Evolutionary conservation across 2,329 filamentous ascomycete genomes (phyloP), one percentile per base, ranked within the genome.

Genomic region (Drechslerella dactyloides): DNA sequence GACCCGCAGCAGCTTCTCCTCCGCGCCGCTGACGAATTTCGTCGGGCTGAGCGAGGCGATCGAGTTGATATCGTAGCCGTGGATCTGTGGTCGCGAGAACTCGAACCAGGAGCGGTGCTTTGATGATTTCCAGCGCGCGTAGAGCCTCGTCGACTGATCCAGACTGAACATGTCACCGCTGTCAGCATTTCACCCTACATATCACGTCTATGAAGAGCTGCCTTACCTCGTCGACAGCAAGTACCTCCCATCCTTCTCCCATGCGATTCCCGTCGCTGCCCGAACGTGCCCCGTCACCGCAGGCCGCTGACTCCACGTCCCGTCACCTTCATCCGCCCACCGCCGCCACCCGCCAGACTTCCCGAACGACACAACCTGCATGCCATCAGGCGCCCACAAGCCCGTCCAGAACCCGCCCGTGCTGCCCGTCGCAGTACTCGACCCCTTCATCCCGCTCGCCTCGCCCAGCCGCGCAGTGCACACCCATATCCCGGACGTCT

Each of bases 31-130:
- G 21, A 97, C 89, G 78, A 99, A 99, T 75, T 89, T 89, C 6
- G 86, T 84, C 6, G 85, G 80, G 6, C 86, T 87, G 3, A 97
- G 83, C 0, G 87, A 85, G 77, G 92, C 90, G 74, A 97, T 88
- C 79, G 94, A 97, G 82, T 97, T 99, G 61, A 99, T 84, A 79
- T 99, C 93, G 79, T 99, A 99, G 40, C 94, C 94, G 79, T 99
- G 94, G 74, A 99, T 99, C 79, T 99, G 94, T 2, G 94, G 94
- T 55, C 94, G 85, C 0, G 93, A 89, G 82, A 97, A 92, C 79
- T 99, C 94, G 80, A 97, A 93, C 94, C 94, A 99, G 10, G 91
- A 91, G 44, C 74, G 62, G 11, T 76, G 80, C 30, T 40, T 75
- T 69, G 76, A 66, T 17, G 83, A 82, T 70, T 84, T 85, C 94